Evolutionary conservation across 2,329 filamentous ascomycete species (phyloP).

Genomic region (Didymella arachidicola): DNA sequence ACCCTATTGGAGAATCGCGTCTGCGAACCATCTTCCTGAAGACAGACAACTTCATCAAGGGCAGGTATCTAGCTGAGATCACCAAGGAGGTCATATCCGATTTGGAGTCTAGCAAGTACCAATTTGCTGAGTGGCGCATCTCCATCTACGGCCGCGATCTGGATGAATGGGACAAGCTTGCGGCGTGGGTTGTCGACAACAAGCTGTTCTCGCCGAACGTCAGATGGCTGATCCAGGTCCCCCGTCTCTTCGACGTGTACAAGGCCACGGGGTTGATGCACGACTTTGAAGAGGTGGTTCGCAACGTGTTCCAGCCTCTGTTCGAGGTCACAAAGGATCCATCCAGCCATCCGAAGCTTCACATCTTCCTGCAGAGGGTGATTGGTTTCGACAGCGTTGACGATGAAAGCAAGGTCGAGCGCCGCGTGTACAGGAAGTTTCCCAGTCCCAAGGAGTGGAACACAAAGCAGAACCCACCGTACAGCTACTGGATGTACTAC

Average conservation of each 20-base stretch:
- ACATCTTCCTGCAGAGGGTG: constrained; percentile 92
- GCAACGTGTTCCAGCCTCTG: constrained; percentile 90
- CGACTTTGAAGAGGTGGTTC: constrained; percentile 87
- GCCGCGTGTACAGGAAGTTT: constrained; percentile 94
- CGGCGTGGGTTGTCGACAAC: constrained; percentile 97
- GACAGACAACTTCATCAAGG: constrained; percentile 97
- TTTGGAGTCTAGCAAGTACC: constrained; percentile 97
- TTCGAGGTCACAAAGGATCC: constrained; percentile 95
- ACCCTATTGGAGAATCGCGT: constrained; percentile 93
- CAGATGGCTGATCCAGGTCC: constrained; percentile 95
- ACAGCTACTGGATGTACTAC: constrained; percentile 99
- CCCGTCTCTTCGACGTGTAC: constrained; percentile 94
- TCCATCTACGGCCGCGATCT: constrained; percentile 93
- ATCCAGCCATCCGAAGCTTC: constrained; percentile 85
- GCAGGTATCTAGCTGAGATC: constrained; percentile 94
- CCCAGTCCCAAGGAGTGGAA: constrained; percentile 88
- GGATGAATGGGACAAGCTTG: constrained; percentile 97
- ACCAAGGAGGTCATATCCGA: constrained; percentile 98
- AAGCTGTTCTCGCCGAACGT: constrained; percentile 98
- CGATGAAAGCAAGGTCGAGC: constrained; percentile 96
- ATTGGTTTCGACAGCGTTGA: constrained; percentile 98
- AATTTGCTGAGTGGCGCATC: constrained; percentile 99
- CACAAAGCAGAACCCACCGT: constrained; percentile 93
- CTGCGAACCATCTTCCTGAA: constrained; percentile 98
- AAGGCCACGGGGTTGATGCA: constrained; percentile 87